Conservation (phyloP, 2,329 filamentous ascomycete genomes). For the Dryadomyces quercus-mongolicae region DNA sequence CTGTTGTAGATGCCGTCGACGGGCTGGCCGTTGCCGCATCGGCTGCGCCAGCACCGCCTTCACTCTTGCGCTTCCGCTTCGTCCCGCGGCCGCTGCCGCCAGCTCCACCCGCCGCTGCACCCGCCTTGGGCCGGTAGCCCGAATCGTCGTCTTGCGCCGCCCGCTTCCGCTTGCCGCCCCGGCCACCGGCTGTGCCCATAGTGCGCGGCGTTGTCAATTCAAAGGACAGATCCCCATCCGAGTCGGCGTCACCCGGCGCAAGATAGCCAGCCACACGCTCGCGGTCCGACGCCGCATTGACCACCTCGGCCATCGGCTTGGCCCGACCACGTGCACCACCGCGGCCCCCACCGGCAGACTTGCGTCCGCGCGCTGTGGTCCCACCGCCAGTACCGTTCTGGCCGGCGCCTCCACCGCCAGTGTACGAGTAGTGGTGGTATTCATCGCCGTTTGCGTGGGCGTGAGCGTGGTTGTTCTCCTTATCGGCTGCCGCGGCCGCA, state of each 20-base stretch:
- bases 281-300: constrained; percentile 4
- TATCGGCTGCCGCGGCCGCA: constrained; percentile 19
- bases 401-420: constrained; percentile 16
- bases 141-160: constrained; percentile 36
- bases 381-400: constrained; percentile 1
- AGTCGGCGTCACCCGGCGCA: constrained; percentile 4
- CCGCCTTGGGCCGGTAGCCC: constrained; percentile 47
- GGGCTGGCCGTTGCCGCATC: constrained; percentile 15
- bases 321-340: neutral
- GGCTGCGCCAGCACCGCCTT: constrained; percentile 28
- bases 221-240: constrained; percentile 11
- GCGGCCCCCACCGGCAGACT: constrained; percentile 10
- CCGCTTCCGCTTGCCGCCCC: constrained; percentile 39
- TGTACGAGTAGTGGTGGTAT: constrained; percentile 13
- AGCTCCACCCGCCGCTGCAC: constrained; percentile 15
- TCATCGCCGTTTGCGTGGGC: constrained; percentile 20
- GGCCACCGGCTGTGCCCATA: constrained; percentile 13
- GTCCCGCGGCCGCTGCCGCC: constrained; percentile 30
- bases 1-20: constrained; percentile 10
- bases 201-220: constrained; percentile 7
- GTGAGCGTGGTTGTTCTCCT: constrained; percentile 14
- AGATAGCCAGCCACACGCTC: neutral
- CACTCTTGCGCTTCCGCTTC: constrained; percentile 50
- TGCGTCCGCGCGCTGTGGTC: constrained; percentile 3
- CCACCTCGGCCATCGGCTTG: constrained; percentile 1